phyloP scores from a whole-genome alignment of 148 eudicot genomes.

The Amaranthus palmeri region DNA sequence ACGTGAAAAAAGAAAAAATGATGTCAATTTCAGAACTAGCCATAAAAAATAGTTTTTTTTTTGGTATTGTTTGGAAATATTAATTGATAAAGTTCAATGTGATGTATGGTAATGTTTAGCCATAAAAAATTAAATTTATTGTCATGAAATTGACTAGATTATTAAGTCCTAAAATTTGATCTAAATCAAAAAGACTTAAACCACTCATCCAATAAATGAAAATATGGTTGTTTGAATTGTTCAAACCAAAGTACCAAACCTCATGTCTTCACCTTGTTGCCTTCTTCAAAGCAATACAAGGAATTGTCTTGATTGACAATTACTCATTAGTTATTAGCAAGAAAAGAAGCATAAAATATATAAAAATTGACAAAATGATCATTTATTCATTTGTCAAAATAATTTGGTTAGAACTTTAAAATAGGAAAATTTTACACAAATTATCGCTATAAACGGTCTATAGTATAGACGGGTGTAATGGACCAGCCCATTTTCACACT shows the following conservation, averaged over 20 bases:
- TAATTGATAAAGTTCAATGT: not conserved
- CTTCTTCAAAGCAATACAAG: not conserved
- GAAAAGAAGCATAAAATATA: not conserved
- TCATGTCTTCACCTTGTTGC: not conserved
- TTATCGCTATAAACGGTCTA: too few species aligned
- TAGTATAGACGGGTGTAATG: too few species aligned
- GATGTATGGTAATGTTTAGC: not conserved
- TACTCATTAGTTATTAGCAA: not conserved
- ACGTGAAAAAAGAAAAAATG: too few species aligned
- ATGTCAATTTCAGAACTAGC: too few species aligned
- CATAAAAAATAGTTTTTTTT: too few species aligned
- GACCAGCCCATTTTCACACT: too few species aligned
- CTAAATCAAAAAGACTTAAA: not conserved
- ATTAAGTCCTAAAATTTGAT: not conserved
- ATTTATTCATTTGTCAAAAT: too few species aligned
- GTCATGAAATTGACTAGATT: conserved; percentile 2
- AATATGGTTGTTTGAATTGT: not conserved
- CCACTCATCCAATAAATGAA: not conserved
- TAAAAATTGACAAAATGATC: not conserved
- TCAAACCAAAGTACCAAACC: not conserved
- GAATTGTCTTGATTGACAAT: not conserved
- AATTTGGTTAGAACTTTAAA: too few species aligned
- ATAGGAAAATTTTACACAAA: too few species aligned
- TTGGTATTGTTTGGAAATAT: too few species aligned
- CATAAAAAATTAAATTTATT: not conserved